Evolutionary conservation across 2,329 filamentous ascomycete genomes (phyloP), one percentile per base, ranked within the genome.

Genomic region (Onygenales sp.): DNA sequence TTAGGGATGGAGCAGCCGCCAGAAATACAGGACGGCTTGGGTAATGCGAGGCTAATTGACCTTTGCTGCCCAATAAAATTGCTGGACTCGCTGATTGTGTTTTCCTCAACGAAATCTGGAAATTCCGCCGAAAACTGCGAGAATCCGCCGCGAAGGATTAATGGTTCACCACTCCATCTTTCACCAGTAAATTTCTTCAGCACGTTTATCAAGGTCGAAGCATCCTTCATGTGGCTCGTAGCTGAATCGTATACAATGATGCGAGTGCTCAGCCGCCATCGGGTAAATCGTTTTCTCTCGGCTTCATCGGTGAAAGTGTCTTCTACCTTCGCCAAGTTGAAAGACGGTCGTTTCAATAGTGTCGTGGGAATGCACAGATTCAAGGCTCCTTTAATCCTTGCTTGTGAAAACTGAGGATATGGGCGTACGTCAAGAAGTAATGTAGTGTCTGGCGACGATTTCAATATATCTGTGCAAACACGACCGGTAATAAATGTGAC

Each of bases 311-410:
- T 86, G 65, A 98, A 94, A 0, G 89, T 96, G 57, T 91, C 86
- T 59, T 88, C 83, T 35, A 98, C 75, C 66, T 94, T 96, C 57
- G 90, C 79, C 10, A 95, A 80, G 61, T 92, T 92, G 70, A 94
- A 97, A 0, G 90, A 94, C 0, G 89, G 85, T 49, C 93, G 80
- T 70, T 97, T 97, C 14, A 98, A 73, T 11, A 98, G 74, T 0
- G 92, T 97, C 0, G 93, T 97, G 0, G 93, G 93, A 56, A 97
- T 95, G 65, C 93, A 97, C 5, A 98, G 75, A 65, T 94, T 97
- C 35, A 98, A 72, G 0, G 92, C 89, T n/a, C 85, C 85, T 49
- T 78, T 74, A 52, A 97, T 87, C 33, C 87, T 83, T 21, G 87
- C 84, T 45, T 81, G 78, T 0, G 84, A 80, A 64, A 86, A 96